These are phyloP conservation scores for Thraustochytrium sp. DNA, from an alignment of 352 stramenopile genomes.

Conservation along the genomic window DNA sequence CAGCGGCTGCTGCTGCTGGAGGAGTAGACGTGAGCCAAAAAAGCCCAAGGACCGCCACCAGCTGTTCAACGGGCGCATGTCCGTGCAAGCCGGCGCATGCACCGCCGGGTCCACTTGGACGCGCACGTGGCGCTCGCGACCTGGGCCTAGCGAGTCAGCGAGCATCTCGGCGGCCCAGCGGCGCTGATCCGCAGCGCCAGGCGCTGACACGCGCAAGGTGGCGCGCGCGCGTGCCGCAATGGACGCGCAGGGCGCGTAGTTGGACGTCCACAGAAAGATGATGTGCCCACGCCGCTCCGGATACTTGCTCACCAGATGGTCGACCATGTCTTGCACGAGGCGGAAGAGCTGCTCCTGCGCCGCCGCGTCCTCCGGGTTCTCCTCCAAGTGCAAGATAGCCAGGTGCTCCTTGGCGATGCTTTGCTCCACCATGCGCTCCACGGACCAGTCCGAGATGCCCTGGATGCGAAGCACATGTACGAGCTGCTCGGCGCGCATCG, in stretches of 20 bases:
- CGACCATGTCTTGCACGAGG: conserved; percentile 25
- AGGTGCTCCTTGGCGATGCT: conserved; percentile 42
- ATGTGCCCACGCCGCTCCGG: conserved; percentile 8
- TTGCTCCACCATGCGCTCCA: conserved; percentile 43
- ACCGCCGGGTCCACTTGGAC: not conserved
- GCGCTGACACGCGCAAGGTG: not conserved
- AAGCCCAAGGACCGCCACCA: conserved; percentile 28
- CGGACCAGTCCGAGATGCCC: conserved; percentile 43
- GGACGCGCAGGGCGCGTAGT: conserved; percentile 3
- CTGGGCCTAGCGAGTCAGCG: not conserved
- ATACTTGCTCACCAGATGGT: conserved; percentile 31
- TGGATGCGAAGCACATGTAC: conserved; percentile 29
- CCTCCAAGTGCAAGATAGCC: conserved; percentile 35
- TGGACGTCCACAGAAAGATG: conserved; percentile 31
- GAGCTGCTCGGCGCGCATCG: conserved; percentile 1
- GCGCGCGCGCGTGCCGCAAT: not conserved
- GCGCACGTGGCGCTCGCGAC: not conserved
- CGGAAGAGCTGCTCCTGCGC: conserved; percentile 14
- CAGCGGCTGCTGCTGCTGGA: no score
- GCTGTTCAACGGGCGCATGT: conserved; percentile 30
- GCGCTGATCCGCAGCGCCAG: not conserved
- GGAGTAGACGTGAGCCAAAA: not conserved
- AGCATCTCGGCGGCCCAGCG: conserved; percentile 5
- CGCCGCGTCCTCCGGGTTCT: not conserved
- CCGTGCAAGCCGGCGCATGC: not conserved